These are phyloP conservation scores for Talaromyces amestolkiae DNA, from an alignment of 2,329 filamentous ascomycete genomes.

Conservation along the genomic window DNA sequence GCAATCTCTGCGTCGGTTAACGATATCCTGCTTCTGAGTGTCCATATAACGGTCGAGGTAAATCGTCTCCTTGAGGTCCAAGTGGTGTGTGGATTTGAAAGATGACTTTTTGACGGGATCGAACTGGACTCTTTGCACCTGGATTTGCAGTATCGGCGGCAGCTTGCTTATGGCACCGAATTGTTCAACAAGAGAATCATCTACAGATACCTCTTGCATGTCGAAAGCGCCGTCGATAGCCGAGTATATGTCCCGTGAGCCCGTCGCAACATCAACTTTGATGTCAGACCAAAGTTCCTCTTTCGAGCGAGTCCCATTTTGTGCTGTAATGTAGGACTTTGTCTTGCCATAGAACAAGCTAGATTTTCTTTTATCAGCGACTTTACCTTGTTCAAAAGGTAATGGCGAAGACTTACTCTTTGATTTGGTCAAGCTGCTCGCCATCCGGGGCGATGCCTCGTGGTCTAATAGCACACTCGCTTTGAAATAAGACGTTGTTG, in stretches of 20 bases:
- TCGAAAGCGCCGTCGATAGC: constrained; percentile 85
- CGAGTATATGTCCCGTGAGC: constrained; percentile 69
- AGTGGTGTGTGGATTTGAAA: constrained; percentile 72
- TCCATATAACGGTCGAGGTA: constrained; percentile 87
- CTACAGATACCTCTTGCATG: constrained; percentile 68
- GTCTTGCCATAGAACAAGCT: constrained; percentile 53
- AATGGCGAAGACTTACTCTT: constrained; percentile 49
- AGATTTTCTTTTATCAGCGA: not conserved
- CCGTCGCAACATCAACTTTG: constrained; percentile 57
- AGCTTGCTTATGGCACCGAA: constrained; percentile 73
- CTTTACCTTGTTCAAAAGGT: not conserved
- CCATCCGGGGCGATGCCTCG: constrained; percentile 64
- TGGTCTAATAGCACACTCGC: constrained; percentile 83
- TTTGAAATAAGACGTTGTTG: constrained; percentile 82
- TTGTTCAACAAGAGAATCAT: constrained; percentile 57
- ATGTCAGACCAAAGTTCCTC: constrained; percentile 63
- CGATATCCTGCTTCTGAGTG: constrained; percentile 58
- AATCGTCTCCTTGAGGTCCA: constrained; percentile 75
- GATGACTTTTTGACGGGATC: constrained; percentile 59
- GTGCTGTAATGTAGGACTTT: constrained; percentile 47
- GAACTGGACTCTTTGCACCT: constrained; percentile 78
- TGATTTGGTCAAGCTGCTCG: constrained; percentile 78
- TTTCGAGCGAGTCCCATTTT: constrained; percentile 47
- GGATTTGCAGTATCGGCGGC: constrained; percentile 83
- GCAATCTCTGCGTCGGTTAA: constrained; percentile 63